Evolutionary conservation across 805 yeast species (phyloP), one percentile per base, ranked within the genome.

Genomic region (Metschnikowia baotianmanensis): DNA sequence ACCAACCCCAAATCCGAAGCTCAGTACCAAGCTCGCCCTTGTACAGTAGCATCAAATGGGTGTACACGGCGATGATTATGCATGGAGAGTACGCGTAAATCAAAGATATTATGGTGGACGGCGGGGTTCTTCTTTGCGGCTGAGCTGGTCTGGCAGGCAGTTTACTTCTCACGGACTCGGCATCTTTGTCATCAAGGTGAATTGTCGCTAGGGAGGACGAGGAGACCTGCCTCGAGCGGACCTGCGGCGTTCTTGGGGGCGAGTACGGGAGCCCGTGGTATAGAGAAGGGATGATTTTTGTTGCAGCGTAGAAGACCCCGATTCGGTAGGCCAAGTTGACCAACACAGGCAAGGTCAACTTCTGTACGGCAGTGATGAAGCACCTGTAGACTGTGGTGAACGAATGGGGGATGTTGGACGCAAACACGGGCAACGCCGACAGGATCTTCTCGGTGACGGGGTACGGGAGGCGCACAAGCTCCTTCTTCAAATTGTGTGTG

Each of bases 81-180:
- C 96, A 87, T 2, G 98, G 98, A 26, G 96, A 85, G 62, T 86
- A 91, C 24, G 96, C 82, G 58, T 90, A 89, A 22, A 89, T 74
- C 48, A 86, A 61, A 44, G 72, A 69, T 64, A 81, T 76, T 18
- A 61, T 56, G 6, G 72, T 59, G 0, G 72, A 65, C 6, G 49
- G 53, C 19, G 47, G 43, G 4, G 34, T 11, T 2, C 36, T 28
- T 17, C 19, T 37, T n/a, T 22, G 40, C 4, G 27, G 10, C 11
- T 24, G 31, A 8, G 13, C 6, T 6, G 30, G 25, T 20, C 29
- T 31, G 18, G 24, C 19, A 22, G 34, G 16, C 11, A 23, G 38
- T 24, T 36, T 29, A 11, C 25, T 8, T 15, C 38, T 19, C 22
- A 34, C 20, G 21, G 32, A 35, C 10, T 36, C 45, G 16, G 45